These are phyloP conservation scores for Pezicula radicicola DNA, from an alignment of 2,329 filamentous ascomycete genomes.

Conservation along the genomic window DNA sequence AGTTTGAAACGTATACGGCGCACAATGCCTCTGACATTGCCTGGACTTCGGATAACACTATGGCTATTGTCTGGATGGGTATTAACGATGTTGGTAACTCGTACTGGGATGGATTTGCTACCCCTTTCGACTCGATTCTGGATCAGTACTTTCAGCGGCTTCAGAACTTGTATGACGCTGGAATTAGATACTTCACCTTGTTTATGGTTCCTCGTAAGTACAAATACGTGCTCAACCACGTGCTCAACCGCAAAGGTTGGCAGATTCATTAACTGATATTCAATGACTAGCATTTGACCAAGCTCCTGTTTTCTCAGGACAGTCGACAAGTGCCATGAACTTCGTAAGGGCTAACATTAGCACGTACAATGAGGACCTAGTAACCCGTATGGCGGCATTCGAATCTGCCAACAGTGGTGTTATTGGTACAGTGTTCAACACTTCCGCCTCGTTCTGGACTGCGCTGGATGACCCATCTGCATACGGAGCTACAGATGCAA, in stretches of 20 bases:
- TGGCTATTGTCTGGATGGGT: conserved; percentile 1
- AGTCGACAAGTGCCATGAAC: neutral
- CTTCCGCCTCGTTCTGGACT: neutral
- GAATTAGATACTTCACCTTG: conserved; percentile 1
- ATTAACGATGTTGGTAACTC: conserved; percentile 2
- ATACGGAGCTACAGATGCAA: conserved; percentile 14
- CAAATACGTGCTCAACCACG: neutral
- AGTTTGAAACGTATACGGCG: conserved; percentile 1
- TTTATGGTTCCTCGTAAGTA: conserved; percentile 1
- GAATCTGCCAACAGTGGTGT: neutral
- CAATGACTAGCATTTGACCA: neutral
- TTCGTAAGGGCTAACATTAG: neutral
- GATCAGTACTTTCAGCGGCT: neutral
- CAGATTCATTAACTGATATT: neutral
- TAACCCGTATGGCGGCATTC: neutral
- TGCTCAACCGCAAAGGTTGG: neutral
- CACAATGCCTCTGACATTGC: neutral
- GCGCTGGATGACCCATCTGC: conserved; percentile 4
- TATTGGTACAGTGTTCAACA: conserved; percentile 1
- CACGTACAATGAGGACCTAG: neutral
- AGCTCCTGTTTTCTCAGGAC: neutral
- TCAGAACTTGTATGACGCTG: conserved; percentile 1
- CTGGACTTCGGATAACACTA: conserved; percentile 1
- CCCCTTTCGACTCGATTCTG: neutral
- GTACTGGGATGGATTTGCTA: neutral